Percentiles rank a stretch among this genome's conserved stretches.
These are phyloP conservation scores for Pseudopyrenochaeta lycopersici DNA, from an alignment of 2,329 filamentous ascomycete genomes.

Conservation along the genomic window DNA sequence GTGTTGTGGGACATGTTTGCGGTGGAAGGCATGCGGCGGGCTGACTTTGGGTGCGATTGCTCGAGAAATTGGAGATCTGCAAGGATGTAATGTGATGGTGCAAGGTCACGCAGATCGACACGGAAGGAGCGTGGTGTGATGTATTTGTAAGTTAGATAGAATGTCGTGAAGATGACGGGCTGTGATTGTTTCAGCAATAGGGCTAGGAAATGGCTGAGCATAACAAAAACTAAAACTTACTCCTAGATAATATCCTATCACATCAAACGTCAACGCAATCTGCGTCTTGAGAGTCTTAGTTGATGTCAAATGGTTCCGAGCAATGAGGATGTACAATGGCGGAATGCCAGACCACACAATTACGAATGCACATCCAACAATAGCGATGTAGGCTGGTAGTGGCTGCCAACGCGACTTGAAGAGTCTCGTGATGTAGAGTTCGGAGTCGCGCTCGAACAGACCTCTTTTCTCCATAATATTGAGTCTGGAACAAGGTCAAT, in stretches of 20 bases:
- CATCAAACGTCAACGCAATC: slow-evolving; percentile 27
- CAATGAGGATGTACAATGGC: slow-evolving; percentile 31
- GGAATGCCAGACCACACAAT: slow-evolving; percentile 36
- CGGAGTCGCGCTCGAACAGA: slow-evolving; percentile 24
- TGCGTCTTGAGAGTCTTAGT: slow-evolving; percentile 11
- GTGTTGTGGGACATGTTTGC: neutral
- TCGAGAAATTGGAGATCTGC: slow-evolving; percentile 12
- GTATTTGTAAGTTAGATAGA: slow-evolving; percentile 24
- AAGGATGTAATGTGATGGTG: slow-evolving; percentile 17
- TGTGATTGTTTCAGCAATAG: slow-evolving; percentile 9
- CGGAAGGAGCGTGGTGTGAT: slow-evolving; percentile 11
- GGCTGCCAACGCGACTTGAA: slow-evolving; percentile 44
- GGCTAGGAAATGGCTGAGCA: neutral
- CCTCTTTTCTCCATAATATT: neutral
- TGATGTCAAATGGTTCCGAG: slow-evolving; percentile 13
- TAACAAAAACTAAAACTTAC: neutral
- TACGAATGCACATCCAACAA: slow-evolving; percentile 29
- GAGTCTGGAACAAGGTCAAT: neutral
- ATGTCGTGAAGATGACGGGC: slow-evolving; percentile 22
- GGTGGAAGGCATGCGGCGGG: too few species aligned
- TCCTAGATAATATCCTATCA: slow-evolving; percentile 1
- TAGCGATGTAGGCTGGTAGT: slow-evolving; percentile 33
- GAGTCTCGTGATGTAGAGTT: slow-evolving; percentile 25
- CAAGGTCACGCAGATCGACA: slow-evolving; percentile 19
- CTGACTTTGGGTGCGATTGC: neutral